Evolutionary conservation across 2,329 filamentous ascomycete genomes (phyloP).

Genomic region (Cercospora sojina): DNA sequence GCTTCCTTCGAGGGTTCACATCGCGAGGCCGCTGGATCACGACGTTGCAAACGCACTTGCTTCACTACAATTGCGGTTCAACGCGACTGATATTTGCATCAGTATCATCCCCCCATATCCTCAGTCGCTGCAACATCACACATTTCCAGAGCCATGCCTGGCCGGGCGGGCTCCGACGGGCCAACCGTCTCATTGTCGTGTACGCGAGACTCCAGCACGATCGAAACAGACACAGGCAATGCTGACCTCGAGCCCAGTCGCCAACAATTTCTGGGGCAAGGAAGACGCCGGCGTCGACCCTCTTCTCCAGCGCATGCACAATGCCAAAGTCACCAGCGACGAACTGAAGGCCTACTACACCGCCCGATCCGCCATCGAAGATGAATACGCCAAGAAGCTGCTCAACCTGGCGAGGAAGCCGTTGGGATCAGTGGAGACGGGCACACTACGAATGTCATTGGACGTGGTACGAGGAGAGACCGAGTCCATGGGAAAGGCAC

Average conservation of each 20-base stretch:
- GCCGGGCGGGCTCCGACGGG: constrained; percentile 36
- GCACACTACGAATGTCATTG: constrained; percentile 77
- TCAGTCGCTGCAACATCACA: constrained; percentile 6
- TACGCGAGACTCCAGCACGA: constrained; percentile 20
- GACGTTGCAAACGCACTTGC: constrained; percentile 12
- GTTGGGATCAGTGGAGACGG: constrained; percentile 81
- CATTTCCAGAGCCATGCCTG: constrained; percentile 33
- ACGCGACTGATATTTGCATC: not conserved
- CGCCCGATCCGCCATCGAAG: constrained; percentile 88
- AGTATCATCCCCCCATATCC: not conserved
- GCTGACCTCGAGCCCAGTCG: constrained; percentile 61
- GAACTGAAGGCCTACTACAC: constrained; percentile 90
- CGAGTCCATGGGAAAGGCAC: constrained; percentile 90
- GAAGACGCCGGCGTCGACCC: constrained; percentile 94
- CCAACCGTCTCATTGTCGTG: constrained; percentile 41
- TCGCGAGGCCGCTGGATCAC: constrained; percentile 1
- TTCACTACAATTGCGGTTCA: constrained; percentile 10
- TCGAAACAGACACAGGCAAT: not conserved
- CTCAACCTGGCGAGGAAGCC: constrained; percentile 82
- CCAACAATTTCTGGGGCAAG: constrained; percentile 99
- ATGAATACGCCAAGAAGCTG: constrained; percentile 91
- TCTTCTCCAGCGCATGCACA: constrained; percentile 89
- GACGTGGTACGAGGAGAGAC: constrained; percentile 87
- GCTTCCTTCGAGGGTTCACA: not conserved
- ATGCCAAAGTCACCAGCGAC: constrained; percentile 90